Evolutionary conservation across 306 rosid genomes (phyloP).

Genomic region (Nissolia schottii): DNA sequence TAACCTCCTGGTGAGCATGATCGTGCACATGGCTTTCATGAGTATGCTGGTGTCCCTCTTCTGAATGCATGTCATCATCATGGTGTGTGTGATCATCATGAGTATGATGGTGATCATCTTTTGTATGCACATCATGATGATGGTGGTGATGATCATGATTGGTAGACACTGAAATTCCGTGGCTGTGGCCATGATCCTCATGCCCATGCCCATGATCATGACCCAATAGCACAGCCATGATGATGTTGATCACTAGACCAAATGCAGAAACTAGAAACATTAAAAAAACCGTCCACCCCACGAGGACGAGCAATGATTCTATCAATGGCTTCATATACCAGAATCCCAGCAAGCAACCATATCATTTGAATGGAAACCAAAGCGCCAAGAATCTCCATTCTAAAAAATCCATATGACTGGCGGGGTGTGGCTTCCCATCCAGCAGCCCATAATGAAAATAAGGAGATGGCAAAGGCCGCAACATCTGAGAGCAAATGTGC

Average conservation of each 20-base stretch:
- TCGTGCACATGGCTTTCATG: conserved; percentile 27
- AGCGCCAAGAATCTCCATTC: conserved; percentile 81
- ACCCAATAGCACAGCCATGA: conserved; percentile 66
- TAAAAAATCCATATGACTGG: conserved; percentile 71
- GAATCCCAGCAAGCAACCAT: conserved; percentile 75
- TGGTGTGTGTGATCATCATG: conserved; percentile 32
- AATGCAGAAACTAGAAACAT: conserved; percentile 66
- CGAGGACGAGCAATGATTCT: conserved; percentile 42
- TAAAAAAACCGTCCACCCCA: conserved; percentile 52
- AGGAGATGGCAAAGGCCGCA: conserved; percentile 77
- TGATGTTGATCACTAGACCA: conserved; percentile 66
- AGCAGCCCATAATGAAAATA: conserved; percentile 76
- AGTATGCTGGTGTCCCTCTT: conserved; percentile 19
- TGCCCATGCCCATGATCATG: conserved; percentile 68
- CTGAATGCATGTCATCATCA: conserved; percentile 20
- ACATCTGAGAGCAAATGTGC: conserved; percentile 82
- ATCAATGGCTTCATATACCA: conserved; percentile 68
- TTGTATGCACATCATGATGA: conserved; percentile 16
- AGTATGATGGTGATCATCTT: conserved; percentile 38
- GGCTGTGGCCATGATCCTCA: conserved; percentile 36
- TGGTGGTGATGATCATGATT: conserved; percentile 34
- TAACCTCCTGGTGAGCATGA: conserved; percentile 19
- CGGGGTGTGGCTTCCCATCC: conserved; percentile 87
- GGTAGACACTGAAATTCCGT: conserved; percentile 42
- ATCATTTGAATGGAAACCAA: conserved; percentile 72